Evolutionary conservation across 768 basidiomycete species (phyloP).

Genomic region (Russula vinacea): DNA sequence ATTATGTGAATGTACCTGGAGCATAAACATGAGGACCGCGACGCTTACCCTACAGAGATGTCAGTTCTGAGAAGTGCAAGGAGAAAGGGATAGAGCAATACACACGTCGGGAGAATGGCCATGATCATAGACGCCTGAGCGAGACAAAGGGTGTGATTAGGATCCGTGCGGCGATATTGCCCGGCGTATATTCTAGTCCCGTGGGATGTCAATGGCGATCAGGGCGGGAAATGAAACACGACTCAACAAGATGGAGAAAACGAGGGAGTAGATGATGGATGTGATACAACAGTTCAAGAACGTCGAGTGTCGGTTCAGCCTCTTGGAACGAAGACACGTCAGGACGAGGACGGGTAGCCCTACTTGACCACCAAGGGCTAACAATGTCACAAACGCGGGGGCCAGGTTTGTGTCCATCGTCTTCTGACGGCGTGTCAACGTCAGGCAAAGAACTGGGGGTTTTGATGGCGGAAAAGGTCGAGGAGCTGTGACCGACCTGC

Average conservation of each 20-base stretch:
- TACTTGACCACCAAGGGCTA: conserved; percentile 52
- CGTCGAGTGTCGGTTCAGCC: conserved; percentile 46
- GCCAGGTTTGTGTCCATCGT: conserved; percentile 33
- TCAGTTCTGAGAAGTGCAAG: conserved; percentile 7
- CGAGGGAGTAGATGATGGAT: conserved; percentile 54
- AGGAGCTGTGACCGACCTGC: not conserved
- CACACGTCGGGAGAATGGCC: conserved; percentile 54
- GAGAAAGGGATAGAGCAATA: conserved; percentile 10
- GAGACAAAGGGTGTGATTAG: conserved; percentile 42
- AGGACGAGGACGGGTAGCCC: conserved; percentile 49
- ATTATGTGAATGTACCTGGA: conserved; percentile 36
- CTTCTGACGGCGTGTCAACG: not conserved
- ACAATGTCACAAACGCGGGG: conserved; percentile 45
- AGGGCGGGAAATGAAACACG: not conserved
- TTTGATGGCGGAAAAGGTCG: not conserved
- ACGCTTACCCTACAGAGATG: conserved; percentile 40
- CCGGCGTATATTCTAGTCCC: conserved; percentile 38
- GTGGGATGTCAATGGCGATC: not conserved
- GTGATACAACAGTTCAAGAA: conserved; percentile 57
- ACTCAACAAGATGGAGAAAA: conserved; percentile 51
- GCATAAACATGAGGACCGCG: conserved; percentile 42
- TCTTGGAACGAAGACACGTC: conserved; percentile 45
- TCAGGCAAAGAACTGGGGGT: not conserved
- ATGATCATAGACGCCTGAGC: conserved; percentile 53
- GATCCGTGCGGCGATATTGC: conserved; percentile 31